Evolutionary conservation across 2,329 filamentous ascomycete species (phyloP).

Genomic region (Chaetomium strumarium): DNA sequence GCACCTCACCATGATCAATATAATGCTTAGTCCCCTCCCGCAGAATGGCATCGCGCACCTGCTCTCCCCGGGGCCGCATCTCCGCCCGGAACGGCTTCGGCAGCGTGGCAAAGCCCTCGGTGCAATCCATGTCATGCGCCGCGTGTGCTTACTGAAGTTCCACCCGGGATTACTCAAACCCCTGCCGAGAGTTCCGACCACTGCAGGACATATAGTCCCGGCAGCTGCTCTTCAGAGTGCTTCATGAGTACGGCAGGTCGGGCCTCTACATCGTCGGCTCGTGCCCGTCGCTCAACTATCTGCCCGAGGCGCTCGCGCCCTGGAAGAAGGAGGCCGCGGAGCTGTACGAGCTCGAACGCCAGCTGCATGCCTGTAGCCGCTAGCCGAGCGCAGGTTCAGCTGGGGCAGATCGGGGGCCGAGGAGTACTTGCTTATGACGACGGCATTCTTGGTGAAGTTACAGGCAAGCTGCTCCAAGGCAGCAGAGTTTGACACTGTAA

Average conservation of each 20-base stretch:
- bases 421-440: too few relatives aligned
- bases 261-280: constrained; percentile 23
- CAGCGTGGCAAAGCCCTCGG: constrained; percentile 26
- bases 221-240: too few relatives aligned
- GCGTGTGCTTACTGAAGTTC: constrained; percentile 29
- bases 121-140: constrained; percentile 24
- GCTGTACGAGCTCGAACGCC: constrained; percentile 33
- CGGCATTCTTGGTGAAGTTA: too few relatives aligned
- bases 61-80: constrained; percentile 27
- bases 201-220: constrained; percentile 23
- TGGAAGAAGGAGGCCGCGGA: too few relatives aligned
- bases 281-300: too few relatives aligned
- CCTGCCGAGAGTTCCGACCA: constrained; percentile 22
- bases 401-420: too few relatives aligned
- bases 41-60: constrained; percentile 27
- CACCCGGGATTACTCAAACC: constrained; percentile 25
- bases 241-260: too few relatives aligned
- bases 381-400: constrained; percentile 27
- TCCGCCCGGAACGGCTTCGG: constrained; percentile 28
- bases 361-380: constrained; percentile 38
- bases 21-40: constrained; percentile 1
- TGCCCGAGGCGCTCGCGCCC: too few relatives aligned
- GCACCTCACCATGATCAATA: background rate
- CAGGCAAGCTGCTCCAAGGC: too few relatives aligned
- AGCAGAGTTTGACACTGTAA: too few relatives aligned